phyloP scores from a whole-genome alignment of 306 rosid genomes.

The Vigna reflexopilosa region DNA sequence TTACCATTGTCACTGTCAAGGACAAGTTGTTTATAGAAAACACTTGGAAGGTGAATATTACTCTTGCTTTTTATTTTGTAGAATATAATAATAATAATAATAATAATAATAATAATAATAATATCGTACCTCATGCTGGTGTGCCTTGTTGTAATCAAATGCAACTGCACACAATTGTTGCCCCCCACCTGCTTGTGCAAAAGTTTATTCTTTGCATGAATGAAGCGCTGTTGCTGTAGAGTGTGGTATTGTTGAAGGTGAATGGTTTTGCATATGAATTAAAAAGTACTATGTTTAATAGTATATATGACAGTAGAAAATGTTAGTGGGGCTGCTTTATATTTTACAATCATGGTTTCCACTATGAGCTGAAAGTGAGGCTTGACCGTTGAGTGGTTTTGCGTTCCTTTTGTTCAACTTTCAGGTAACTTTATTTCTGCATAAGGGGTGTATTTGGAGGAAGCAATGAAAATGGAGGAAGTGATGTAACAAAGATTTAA shows the following conservation, averaged over 20 bases:
- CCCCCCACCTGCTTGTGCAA: not conserved
- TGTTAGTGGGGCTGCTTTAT: slow-evolving; percentile 25
- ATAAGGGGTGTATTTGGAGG: not conserved
- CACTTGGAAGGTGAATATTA: not conserved
- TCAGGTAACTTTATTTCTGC: slow-evolving; percentile 11
- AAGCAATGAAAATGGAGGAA: slow-evolving; percentile 16
- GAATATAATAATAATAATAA: not conserved
- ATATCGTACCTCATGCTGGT: not conserved
- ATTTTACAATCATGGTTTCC: slow-evolving; percentile 1
- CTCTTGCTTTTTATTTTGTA: not conserved
- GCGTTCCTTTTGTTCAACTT: slow-evolving; percentile 15
- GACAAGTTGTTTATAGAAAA: not conserved
- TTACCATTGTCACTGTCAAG: not conserved
- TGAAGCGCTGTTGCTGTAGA: not conserved
- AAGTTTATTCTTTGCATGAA: too few relatives aligned
- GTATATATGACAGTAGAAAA: not conserved
- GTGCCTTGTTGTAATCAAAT: not conserved
- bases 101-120: not conserved
- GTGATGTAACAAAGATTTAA: slow-evolving; percentile 17
- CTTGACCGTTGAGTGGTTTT: slow-evolving; percentile 3
- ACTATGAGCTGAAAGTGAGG: slow-evolving; percentile 3
- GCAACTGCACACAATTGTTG: not conserved
- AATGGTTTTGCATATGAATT: not conserved
- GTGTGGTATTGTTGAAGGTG: not conserved
- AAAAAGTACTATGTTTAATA: not conserved